Percentiles rank a stretch among this genome's conserved stretches.
Conservation (phyloP, 306 rosid species). For the Dalbergia cochinchinensis region DNA sequence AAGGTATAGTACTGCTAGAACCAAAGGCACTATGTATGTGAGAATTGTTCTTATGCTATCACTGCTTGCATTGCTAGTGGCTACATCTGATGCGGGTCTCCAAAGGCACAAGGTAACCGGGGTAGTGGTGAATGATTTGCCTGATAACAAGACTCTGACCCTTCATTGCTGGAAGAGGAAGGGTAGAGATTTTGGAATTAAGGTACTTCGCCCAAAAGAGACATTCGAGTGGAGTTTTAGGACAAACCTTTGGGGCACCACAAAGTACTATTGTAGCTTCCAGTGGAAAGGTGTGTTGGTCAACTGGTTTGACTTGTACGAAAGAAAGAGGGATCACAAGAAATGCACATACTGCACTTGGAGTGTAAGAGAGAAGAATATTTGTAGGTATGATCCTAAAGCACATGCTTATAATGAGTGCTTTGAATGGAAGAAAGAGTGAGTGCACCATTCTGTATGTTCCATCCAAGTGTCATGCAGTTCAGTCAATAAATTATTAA, state of each 20-base stretch:
- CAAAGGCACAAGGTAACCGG: not conserved
- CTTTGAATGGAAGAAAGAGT: not conserved
- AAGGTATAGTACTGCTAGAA: not conserved
- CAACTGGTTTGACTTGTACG: not conserved
- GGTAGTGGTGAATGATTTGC: not conserved
- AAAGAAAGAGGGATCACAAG: not conserved
- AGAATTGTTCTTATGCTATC: not conserved
- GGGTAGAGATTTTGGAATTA: not conserved
- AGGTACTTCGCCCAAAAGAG: not conserved
- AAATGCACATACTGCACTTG: not conserved
- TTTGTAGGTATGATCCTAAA: not conserved
- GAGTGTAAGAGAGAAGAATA: not conserved
- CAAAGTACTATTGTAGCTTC: conserved; percentile 17
- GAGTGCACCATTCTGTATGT: not conserved
- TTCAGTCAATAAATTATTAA: not conserved
- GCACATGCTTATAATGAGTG: not conserved
- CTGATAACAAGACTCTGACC: not conserved
- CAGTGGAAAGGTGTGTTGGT: not conserved
- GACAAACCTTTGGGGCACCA: not conserved
- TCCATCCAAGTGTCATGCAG: not conserved
- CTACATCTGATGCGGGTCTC: not conserved
- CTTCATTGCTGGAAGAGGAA: conserved; percentile 16
- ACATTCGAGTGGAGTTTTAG: not conserved
- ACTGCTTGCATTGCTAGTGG: conserved; percentile 1
- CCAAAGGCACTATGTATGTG: not conserved